phyloP scores from a whole-genome alignment of 164 flowering plant species.

The Euptelea pleiosperma region DNA sequence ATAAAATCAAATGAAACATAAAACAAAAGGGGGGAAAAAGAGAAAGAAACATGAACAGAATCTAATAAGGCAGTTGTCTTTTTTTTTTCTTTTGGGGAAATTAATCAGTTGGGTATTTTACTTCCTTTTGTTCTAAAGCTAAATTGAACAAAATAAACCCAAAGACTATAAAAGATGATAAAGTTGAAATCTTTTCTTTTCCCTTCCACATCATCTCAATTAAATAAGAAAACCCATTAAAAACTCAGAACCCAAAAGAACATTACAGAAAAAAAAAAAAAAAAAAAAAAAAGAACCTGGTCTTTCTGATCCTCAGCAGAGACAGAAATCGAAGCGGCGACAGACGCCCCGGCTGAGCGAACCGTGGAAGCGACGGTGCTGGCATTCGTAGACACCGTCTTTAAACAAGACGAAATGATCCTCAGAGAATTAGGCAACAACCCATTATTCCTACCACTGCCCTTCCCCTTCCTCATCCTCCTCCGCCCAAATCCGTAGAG shows the following conservation, averaged over 20 bases:
- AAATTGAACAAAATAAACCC: too few relatives aligned
- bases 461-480: conserved; percentile 34
- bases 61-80: neutral
- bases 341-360: conserved; percentile 65
- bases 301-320: conserved; percentile 53
- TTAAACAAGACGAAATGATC: conserved; percentile 74
- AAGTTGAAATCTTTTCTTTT: too few relatives aligned
- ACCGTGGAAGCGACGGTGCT: conserved; percentile 47
- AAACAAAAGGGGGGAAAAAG: neutral
- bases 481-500: neutral
- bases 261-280: neutral
- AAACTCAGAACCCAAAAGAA: too few relatives aligned
- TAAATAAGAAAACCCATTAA: too few relatives aligned
- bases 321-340: conserved; percentile 52
- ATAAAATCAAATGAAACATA: too few relatives aligned
- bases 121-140: too few relatives aligned
- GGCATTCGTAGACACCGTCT: conserved; percentile 69
- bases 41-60: neutral
- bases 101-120: too few relatives aligned
- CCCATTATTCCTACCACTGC: conserved; percentile 32
- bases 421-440: conserved; percentile 74
- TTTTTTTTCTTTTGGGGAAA: too few relatives aligned
- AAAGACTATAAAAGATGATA: too few relatives aligned
- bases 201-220: too few relatives aligned
- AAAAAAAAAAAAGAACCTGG: conserved; percentile 42